Conservation (phyloP, 257 asterid genomes). For the Striga asiatica region DNA sequence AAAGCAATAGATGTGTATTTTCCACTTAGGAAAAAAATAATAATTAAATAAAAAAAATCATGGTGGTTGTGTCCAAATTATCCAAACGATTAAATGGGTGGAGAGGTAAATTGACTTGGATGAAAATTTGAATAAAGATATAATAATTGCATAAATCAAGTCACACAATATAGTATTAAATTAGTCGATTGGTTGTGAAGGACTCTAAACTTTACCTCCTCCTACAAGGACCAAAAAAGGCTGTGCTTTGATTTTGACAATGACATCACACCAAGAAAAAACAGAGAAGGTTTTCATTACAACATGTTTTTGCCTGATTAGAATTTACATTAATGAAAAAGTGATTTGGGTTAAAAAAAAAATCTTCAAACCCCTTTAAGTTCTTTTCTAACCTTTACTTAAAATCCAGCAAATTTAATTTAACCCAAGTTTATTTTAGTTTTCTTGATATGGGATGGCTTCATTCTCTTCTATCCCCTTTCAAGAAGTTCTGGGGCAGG, state of each 20-base stretch:
- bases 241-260: constrained; percentile 18
- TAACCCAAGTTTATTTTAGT: no score
- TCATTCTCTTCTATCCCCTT: constrained; percentile 38
- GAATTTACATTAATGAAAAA: constrained; percentile 23
- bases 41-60: no score
- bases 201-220: constrained; percentile 10
- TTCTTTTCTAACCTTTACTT: constrained; percentile 25
- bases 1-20: no score
- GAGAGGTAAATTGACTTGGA: no score
- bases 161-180: neutral
- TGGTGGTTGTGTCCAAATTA: no score
- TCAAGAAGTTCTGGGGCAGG: constrained; percentile 39
- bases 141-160: neutral
- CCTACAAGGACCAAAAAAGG: neutral
- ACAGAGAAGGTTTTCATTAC: constrained; percentile 1
- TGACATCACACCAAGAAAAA: constrained; percentile 27
- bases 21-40: no score
- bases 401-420: neutral
- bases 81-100: no score
- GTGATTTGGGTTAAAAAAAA: no score
- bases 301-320: constrained; percentile 10
- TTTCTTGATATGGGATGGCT: constrained; percentile 40
- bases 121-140: no score
- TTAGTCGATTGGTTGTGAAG: constrained; percentile 14
- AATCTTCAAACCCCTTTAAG: neutral